phyloP scores from a whole-genome alignment of 2,329 filamentous ascomycete genomes.

The Cadophora luteo-olivacea region DNA sequence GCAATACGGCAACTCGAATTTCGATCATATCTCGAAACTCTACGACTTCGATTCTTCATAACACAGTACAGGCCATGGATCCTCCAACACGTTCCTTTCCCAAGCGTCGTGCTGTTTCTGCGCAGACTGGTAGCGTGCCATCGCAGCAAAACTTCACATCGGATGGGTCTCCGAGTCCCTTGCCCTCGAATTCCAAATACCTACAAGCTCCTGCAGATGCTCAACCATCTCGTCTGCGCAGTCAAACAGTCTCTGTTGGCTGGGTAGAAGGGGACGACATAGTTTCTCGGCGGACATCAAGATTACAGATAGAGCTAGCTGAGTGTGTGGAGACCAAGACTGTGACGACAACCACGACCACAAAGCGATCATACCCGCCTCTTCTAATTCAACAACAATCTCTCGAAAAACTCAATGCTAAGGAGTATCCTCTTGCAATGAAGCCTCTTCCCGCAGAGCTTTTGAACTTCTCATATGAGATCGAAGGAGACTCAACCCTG shows the following conservation, averaged over 20 bases:
- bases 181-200: slow-evolving; percentile 36
- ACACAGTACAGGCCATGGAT: slow-evolving; percentile 35
- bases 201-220: slow-evolving; percentile 32
- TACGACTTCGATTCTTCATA: slow-evolving; percentile 4
- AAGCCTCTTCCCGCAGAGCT: slow-evolving; percentile 83
- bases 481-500: slow-evolving; percentile 57
- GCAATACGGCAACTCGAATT: slow-evolving; percentile 30
- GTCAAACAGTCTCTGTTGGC: slow-evolving; percentile 39
- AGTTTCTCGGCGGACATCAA: slow-evolving; percentile 37
- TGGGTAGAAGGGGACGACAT: slow-evolving; percentile 41
- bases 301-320: slow-evolving; percentile 58
- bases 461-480: slow-evolving; percentile 76
- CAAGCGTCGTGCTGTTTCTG: slow-evolving; percentile 35
- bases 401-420: slow-evolving; percentile 77
- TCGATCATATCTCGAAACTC: slow-evolving; percentile 17
- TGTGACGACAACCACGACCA: slow-evolving; percentile 91
- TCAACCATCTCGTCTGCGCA: slow-evolving; percentile 34
- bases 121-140: slow-evolving; percentile 26
- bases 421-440: slow-evolving; percentile 87
- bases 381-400: slow-evolving; percentile 72
- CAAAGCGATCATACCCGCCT: slow-evolving; percentile 84
- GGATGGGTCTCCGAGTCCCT: slow-evolving; percentile 41
- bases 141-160: slow-evolving; percentile 29
- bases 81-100: slow-evolving; percentile 35
- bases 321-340: slow-evolving; percentile 73